Conservation (phyloP, 306 rosid genomes). For the Rosa multiflora region DNA sequence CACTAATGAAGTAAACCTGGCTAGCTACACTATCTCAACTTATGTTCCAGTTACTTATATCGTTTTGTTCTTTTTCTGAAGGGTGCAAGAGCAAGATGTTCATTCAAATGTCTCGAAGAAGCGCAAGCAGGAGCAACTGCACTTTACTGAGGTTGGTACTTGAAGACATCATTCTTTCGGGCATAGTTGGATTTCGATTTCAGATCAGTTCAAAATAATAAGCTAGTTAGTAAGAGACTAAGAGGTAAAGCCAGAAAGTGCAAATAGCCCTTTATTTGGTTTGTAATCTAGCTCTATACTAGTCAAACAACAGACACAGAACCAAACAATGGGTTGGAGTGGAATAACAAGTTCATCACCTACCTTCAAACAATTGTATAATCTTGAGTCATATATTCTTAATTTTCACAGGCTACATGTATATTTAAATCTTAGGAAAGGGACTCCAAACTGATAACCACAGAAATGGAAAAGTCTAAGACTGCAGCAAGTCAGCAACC, state of each 20-base stretch:
- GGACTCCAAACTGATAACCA: background rate
- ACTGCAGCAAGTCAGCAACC: background rate
- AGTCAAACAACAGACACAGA: background rate
- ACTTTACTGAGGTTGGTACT: background rate
- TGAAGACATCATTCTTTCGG: background rate
- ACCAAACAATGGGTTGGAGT: background rate
- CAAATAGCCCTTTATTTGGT: background rate
- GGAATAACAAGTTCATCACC: background rate
- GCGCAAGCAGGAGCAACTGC: background rate
- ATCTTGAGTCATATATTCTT: background rate
- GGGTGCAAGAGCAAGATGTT: background rate
- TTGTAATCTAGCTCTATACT: background rate
- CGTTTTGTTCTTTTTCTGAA: background rate
- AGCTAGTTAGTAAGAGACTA: background rate
- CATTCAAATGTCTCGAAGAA: background rate
- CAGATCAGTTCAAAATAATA: background rate
- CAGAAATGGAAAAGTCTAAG: background rate
- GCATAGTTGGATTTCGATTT: background rate
- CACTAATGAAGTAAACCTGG: background rate
- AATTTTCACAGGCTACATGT: background rate
- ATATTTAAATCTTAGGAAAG: background rate
- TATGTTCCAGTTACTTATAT: background rate
- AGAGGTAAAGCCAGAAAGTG: background rate
- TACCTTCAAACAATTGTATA: background rate
- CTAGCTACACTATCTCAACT: background rate